Percentiles rank a stretch among this genome's conserved stretches.
Conservation (phyloP, 306 rosid genomes). For the Clitoria ternatea region DNA sequence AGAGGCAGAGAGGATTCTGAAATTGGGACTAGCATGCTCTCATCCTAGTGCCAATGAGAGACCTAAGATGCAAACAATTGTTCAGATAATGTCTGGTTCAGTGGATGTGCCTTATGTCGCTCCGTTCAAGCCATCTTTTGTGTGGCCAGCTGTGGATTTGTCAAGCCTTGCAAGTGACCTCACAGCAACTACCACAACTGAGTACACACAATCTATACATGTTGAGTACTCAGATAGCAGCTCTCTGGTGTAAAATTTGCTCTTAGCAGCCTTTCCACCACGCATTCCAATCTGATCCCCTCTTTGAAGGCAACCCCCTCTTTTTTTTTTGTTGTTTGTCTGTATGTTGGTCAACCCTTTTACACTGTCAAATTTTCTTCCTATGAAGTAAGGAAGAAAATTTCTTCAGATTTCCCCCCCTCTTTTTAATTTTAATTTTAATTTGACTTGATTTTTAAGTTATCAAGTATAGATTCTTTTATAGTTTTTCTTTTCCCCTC, state of each 20-base stretch:
- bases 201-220: constrained; percentile 9
- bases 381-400: not conserved
- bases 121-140: constrained; percentile 62
- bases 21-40: constrained; percentile 65
- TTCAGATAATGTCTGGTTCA: constrained; percentile 62
- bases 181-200: constrained; percentile 16
- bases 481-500: not conserved
- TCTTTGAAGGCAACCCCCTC: not conserved
- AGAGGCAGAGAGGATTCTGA: constrained; percentile 59
- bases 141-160: constrained; percentile 60
- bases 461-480: constrained; percentile 11
- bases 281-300: not conserved
- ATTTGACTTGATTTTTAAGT: constrained; percentile 17
- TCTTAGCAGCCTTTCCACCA: not conserved
- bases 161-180: constrained; percentile 26
- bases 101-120: constrained; percentile 54
- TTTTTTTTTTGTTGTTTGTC: not conserved
- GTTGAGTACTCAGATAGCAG: constrained; percentile 14
- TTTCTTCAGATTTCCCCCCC: not conserved
- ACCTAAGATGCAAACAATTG: constrained; percentile 52
- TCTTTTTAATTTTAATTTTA: not conserved
- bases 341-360: not conserved
- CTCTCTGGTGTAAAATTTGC: constrained; percentile 11
- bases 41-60: constrained; percentile 61
- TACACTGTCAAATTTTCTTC: not conserved